A percentile compares a stretch with the other conserved stretches of the same genome.
Evolutionary conservation across 2,329 filamentous ascomycete species (phyloP).

Genomic region (Paraphaeosphaeria sporulosa): DNA sequence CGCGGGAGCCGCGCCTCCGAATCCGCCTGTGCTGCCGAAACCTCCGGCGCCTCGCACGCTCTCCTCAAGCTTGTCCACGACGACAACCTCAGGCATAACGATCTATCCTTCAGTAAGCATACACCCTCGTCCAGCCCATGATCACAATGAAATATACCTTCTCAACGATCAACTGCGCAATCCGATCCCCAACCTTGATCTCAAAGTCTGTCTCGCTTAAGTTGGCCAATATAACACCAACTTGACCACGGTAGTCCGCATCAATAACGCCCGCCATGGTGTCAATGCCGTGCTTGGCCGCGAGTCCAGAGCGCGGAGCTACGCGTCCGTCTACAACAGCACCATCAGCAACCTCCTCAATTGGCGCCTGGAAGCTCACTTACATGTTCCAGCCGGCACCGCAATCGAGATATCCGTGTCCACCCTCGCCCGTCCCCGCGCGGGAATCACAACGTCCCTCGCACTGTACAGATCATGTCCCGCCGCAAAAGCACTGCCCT

Average conservation of each 20-base stretch:
- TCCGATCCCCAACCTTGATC: constrained; percentile 83
- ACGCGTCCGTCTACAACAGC: constrained; percentile 76
- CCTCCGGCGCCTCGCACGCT: constrained; percentile 87
- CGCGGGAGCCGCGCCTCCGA: constrained; percentile 26
- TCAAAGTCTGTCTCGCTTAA: constrained; percentile 82
- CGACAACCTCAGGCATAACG: constrained; percentile 89
- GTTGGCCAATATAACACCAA: constrained; percentile 96
- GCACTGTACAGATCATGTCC: constrained; percentile 93
- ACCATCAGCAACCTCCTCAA: constrained; percentile 1
- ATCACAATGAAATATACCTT: constrained; percentile 58
- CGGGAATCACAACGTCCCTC: constrained; percentile 76
- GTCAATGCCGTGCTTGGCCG: constrained; percentile 94
- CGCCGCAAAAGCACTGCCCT: constrained; percentile 87
- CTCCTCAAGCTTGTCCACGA: constrained; percentile 86
- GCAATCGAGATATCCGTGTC: constrained; percentile 92
- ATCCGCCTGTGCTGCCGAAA: constrained; percentile 50
- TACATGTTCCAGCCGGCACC: constrained; percentile 89
- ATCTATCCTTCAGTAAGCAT: constrained; percentile 61
- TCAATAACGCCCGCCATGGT: constrained; percentile 97
- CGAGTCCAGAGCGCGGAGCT: constrained; percentile 89
- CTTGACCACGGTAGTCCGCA: constrained; percentile 91
- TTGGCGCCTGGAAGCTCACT: constrained; percentile 41
- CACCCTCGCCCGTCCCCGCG: constrained; percentile 83
- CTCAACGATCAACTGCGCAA: constrained; percentile 94
- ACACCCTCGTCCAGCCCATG: constrained; percentile 17